Conservation (phyloP, 441 rosid species). For the Brassica hybrid region DNA sequence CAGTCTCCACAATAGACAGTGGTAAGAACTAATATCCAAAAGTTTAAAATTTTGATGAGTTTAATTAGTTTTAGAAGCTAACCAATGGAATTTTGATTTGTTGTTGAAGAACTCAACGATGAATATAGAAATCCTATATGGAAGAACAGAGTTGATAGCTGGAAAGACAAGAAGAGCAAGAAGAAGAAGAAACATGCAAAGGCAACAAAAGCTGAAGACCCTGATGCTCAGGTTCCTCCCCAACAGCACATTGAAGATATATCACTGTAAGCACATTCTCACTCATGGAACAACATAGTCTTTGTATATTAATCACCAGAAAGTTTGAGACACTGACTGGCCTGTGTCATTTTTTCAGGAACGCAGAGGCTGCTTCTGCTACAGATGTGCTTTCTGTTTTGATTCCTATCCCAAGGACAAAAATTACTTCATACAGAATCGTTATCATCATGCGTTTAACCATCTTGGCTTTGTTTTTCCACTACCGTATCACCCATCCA, state of each 20-base stretch:
- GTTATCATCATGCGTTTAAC: conserved; percentile 76
- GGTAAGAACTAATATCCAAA: conserved; percentile 52
- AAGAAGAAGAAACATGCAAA: no score
- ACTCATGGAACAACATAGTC: background rate
- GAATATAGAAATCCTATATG: no score
- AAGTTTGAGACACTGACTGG: background rate
- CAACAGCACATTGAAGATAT: conserved; percentile 91
- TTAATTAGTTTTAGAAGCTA: conserved; percentile 10
- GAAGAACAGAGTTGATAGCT: no score
- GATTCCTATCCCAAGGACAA: conserved; percentile 66
- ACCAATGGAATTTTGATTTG: conserved; percentile 25
- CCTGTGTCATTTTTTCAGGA: conserved; percentile 46
- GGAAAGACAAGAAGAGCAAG: no score
- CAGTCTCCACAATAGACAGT: no score
- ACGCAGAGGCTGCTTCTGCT: conserved; percentile 51
- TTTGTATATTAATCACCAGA: conserved; percentile 18
- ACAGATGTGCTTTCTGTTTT: conserved; percentile 73
- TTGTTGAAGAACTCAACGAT: conserved; percentile 70
- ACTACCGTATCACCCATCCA: no score
- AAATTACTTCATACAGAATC: conserved; percentile 75
- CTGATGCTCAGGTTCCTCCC: conserved; percentile 64
- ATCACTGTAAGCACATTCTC: conserved; percentile 58
- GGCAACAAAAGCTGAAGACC: no score
- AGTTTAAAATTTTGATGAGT: background rate
- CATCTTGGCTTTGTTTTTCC: no score